These are phyloP conservation scores for Mikania micrantha DNA, from an alignment of 129 eudicot genomes.

Conservation along the genomic window DNA sequence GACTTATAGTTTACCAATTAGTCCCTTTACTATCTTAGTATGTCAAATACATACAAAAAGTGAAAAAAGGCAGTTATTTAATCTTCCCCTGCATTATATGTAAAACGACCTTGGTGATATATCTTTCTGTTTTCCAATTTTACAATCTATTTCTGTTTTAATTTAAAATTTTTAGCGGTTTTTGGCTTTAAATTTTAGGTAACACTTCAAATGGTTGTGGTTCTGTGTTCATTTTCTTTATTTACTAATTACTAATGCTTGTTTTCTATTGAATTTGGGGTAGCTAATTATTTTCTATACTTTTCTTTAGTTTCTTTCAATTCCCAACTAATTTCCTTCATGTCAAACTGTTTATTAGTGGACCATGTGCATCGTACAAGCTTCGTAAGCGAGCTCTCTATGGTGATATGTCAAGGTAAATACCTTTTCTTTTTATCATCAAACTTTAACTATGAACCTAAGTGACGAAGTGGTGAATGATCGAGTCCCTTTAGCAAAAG, in stretches of 20 bases:
- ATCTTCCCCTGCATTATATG: no score
- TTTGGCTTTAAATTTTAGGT: no score
- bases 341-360: constrained; percentile 35
- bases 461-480: no score
- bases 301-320: not conserved
- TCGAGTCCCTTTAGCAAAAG: no score
- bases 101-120: no score
- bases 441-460: not conserved
- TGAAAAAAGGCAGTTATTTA: no score
- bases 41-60: not conserved
- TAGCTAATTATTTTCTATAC: not conserved
- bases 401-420: constrained; percentile 86
- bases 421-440: not conserved
- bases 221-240: not conserved
- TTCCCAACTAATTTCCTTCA: not conserved
- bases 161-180: no score
- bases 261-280: no score
- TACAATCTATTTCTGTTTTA: no score
- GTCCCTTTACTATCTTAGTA: not conserved
- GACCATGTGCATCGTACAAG: constrained; percentile 78
- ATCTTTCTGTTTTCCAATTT: not conserved
- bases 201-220: not conserved
- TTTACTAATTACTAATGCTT: no score
- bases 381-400: constrained; percentile 95
- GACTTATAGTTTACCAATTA: not conserved